Conservation (phyloP, 2,329 filamentous ascomycete genomes). For the Bipolaris cookei region DNA sequence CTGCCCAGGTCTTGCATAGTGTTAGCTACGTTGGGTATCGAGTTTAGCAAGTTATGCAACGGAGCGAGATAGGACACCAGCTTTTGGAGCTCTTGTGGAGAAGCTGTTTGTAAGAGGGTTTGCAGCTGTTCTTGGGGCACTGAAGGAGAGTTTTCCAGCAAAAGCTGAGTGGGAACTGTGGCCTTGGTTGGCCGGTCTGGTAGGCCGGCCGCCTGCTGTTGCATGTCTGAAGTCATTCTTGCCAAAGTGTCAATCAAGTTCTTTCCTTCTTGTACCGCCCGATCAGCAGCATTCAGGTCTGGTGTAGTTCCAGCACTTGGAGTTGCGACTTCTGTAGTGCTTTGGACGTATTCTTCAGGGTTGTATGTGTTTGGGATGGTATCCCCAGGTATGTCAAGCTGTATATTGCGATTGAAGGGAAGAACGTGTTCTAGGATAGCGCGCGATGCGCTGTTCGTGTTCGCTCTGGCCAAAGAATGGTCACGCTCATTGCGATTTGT, state of each 20-base stretch:
- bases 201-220: slow-evolving; percentile 26
- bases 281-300: slow-evolving; percentile 44
- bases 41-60: slow-evolving; percentile 46
- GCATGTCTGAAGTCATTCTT: slow-evolving; percentile 32
- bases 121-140: slow-evolving; percentile 42
- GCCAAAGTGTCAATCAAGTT: slow-evolving; percentile 41
- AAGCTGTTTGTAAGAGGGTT: slow-evolving; percentile 37
- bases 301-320: slow-evolving; percentile 54
- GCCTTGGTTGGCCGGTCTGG: slow-evolving; percentile 24
- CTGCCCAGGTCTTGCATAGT: slow-evolving; percentile 67
- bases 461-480: slow-evolving; percentile 25
- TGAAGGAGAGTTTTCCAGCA: slow-evolving; percentile 32
- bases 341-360: slow-evolving; percentile 51
- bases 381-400: slow-evolving; percentile 42
- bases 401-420: slow-evolving; percentile 42
- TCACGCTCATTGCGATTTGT: slow-evolving; percentile 27
- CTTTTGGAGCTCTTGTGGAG: slow-evolving; percentile 43
- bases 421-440: slow-evolving; percentile 35
- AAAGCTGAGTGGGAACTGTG: slow-evolving; percentile 31
- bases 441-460: slow-evolving; percentile 25
- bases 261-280: slow-evolving; percentile 46
- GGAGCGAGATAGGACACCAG: slow-evolving; percentile 46
- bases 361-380: slow-evolving; percentile 48
- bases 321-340: slow-evolving; percentile 57
- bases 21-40: slow-evolving; percentile 51